phyloP scores from a whole-genome alignment of 306 rosid genomes.

The Morella rubra region DNA sequence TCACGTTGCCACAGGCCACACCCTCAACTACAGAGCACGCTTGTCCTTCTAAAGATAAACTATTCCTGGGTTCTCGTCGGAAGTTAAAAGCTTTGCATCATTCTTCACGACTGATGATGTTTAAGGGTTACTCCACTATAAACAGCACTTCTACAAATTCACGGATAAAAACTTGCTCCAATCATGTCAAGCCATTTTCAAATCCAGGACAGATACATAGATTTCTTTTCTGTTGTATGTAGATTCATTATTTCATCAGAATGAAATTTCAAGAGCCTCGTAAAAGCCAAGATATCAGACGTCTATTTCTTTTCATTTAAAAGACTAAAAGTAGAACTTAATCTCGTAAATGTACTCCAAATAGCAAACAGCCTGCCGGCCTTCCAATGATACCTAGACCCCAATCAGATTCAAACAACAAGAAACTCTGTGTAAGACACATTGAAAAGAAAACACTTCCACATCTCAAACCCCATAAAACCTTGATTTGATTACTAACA shows the following conservation, averaged over 20 bases:
- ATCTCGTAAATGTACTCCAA: background rate
- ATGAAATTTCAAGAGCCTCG: too few relatives aligned
- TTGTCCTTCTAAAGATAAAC: background rate
- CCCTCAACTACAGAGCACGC: background rate
- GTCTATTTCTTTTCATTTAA: background rate
- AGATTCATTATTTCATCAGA: too few relatives aligned
- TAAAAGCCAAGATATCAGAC: background rate
- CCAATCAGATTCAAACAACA: too few relatives aligned
- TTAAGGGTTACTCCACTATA: background rate
- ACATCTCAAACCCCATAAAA: background rate
- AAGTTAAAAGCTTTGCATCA: background rate
- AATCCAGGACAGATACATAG: background rate
- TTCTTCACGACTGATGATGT: background rate
- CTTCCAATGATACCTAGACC: too few relatives aligned
- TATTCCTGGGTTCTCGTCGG: background rate
- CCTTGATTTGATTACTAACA: constrained; percentile 58
- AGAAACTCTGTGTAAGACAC: too few relatives aligned
- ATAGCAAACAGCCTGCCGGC: background rate
- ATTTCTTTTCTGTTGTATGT: too few relatives aligned
- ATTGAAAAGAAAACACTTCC: background rate
- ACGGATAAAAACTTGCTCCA: background rate
- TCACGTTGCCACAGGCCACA: background rate
- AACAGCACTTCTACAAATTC: background rate
- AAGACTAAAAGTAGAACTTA: background rate
- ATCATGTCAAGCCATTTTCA: background rate